Evolutionary conservation across 2,329 filamentous ascomycete genomes (phyloP), one percentile per base, ranked within the genome.

Genomic region (Aureobasidium sp.): DNA sequence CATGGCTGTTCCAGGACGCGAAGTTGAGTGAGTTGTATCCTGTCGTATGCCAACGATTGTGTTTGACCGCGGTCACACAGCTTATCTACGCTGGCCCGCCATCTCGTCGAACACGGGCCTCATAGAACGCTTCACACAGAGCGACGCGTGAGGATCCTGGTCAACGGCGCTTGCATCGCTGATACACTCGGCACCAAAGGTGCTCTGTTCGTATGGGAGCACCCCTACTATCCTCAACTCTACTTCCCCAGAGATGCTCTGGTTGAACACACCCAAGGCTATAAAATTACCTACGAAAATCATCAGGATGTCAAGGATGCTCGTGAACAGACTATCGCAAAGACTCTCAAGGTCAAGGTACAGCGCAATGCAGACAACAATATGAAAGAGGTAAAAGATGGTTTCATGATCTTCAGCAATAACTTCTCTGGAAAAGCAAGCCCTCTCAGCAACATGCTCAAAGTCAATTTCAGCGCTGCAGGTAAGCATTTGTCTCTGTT

Each of bases 141-240:
- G 3, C 69, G 73, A 27, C 65, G 69, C 10, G 66, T 76, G 36
- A 69, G 72, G 44, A 59, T 72, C 39, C 66, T 74, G 27, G 70
- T 70, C 67, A 68, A 69, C 60, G 70, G 70, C 59, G 47, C 52
- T 24, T 75, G 71, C 66, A 70, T 76, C 48, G 64, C 71, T 63
- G 66, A 70, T 46, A 75, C 72, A 10, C 74, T 71, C 12, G 44
- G 62, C 44, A 75, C 72, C 10, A 73, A 69, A 8, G 52, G 63
- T 26, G 71, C 73, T 15, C 37, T 66, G 17, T 71, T 70, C 63
- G 73, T 75, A 20, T 76, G 73, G 73, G 73, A 76, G 66, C 79
- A 83, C 63, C 73, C 76, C 1, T 76, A 70, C 61, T 83, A 81
- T 66, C 80, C 79, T 1, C 74, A 81, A 29, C 77, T 70, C 65